phyloP scores from a whole-genome alignment of 331 rosid species.

The Cydonia oblonga region DNA sequence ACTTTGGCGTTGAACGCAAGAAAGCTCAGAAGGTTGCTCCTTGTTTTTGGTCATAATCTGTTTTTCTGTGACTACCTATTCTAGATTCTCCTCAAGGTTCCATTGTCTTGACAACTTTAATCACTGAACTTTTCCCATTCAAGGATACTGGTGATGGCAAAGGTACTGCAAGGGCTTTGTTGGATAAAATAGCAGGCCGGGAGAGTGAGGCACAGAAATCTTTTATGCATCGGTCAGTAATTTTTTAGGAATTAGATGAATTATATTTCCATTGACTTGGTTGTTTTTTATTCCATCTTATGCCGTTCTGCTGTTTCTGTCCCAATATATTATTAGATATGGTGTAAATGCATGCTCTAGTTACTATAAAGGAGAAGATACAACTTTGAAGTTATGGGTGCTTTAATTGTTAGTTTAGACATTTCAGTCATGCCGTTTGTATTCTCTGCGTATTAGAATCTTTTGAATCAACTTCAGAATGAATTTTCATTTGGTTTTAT shows the following conservation, averaged over 20 bases:
- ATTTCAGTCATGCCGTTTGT: background rate
- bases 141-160: constrained; percentile 67
- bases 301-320: background rate
- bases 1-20: constrained; percentile 41
- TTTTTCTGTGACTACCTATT: constrained; percentile 11
- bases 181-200: constrained; percentile 64
- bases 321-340: background rate
- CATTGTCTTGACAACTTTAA: constrained; percentile 8
- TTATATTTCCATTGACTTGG: background rate
- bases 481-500: background rate
- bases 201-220: constrained; percentile 94
- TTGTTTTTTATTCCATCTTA: background rate
- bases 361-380: too few relatives aligned
- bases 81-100: background rate
- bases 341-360: too few relatives aligned
- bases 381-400: too few relatives aligned
- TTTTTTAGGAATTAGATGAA: constrained; percentile 11
- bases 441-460: background rate
- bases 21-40: constrained; percentile 55
- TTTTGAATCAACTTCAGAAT: background rate
- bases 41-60: constrained; percentile 6
- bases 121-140: constrained; percentile 18
- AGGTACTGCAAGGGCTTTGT: constrained; percentile 69
- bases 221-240: constrained; percentile 88
- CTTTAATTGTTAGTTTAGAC: too few relatives aligned